phyloP scores from a whole-genome alignment of 176 grass and related monocot species.

The Neostapfia colusana region DNA sequence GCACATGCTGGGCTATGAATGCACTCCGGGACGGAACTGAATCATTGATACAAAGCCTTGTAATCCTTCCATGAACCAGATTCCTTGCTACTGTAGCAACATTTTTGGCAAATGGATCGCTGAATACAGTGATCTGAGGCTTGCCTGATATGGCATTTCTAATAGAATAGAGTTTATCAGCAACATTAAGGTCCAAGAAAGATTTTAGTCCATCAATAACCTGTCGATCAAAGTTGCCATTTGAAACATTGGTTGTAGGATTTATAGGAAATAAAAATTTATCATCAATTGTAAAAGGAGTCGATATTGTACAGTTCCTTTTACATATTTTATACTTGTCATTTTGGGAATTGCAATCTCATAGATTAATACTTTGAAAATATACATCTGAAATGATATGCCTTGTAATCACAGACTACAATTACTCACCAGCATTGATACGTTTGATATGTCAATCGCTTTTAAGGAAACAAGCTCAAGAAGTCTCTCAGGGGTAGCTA shows the following conservation, averaged over 20 bases:
- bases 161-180: constrained; percentile 55
- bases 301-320: background rate
- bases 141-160: constrained; percentile 49
- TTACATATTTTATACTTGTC: background rate
- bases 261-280: background rate
- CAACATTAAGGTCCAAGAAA: constrained; percentile 44
- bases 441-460: constrained; percentile 69
- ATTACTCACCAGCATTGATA: constrained; percentile 77
- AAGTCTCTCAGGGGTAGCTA: constrained; percentile 82
- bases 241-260: background rate
- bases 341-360: background rate
- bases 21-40: constrained; percentile 55
- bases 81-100: constrained; percentile 38
- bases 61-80: constrained; percentile 57
- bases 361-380: background rate
- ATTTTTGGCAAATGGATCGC: constrained; percentile 35
- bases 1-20: constrained; percentile 55
- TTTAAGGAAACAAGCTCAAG: constrained; percentile 69
- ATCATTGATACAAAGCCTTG: constrained; percentile 51
- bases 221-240: constrained; percentile 34
- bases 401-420: background rate
- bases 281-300: too few relatives aligned
- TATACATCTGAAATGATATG: constrained; percentile 25
- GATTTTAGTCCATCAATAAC: constrained; percentile 72
- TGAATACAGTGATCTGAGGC: constrained; percentile 70